Evolutionary conservation across 208 protist species (phyloP).

Genomic region (Trichomonas vaginalis): DNA sequence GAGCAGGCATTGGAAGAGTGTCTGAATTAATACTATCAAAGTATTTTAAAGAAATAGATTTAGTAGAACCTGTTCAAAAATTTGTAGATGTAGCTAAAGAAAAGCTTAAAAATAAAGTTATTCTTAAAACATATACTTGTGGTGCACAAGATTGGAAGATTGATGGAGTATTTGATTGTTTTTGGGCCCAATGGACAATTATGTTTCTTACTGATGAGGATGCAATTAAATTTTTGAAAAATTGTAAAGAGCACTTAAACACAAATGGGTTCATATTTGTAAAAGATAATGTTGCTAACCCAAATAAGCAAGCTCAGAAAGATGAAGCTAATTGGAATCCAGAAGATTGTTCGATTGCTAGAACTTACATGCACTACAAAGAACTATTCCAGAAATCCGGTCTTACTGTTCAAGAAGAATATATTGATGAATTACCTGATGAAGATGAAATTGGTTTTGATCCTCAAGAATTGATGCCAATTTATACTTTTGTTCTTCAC

Average conservation of each 20-base stretch:
- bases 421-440: background rate
- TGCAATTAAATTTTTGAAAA: background rate
- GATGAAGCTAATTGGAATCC: background rate
- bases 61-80: background rate
- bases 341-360: background rate
- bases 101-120: background rate
- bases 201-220: background rate
- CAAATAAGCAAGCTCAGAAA: background rate
- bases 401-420: background rate
- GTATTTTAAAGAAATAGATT: background rate
- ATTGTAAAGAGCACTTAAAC: background rate
- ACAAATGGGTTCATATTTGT: background rate
- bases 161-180: background rate
- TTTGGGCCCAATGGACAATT: background rate
- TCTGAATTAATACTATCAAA: background rate
- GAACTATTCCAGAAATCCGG: background rate
- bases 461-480: background rate
- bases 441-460: background rate
- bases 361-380: background rate
- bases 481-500: constrained; percentile 11
- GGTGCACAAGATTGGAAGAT: background rate
- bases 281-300: background rate
- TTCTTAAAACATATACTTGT: background rate
- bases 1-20: background rate
- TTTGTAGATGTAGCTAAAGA: background rate